phyloP scores from a whole-genome alignment of 2,329 filamentous ascomycete genomes.

The Aspergillus sp. region DNA sequence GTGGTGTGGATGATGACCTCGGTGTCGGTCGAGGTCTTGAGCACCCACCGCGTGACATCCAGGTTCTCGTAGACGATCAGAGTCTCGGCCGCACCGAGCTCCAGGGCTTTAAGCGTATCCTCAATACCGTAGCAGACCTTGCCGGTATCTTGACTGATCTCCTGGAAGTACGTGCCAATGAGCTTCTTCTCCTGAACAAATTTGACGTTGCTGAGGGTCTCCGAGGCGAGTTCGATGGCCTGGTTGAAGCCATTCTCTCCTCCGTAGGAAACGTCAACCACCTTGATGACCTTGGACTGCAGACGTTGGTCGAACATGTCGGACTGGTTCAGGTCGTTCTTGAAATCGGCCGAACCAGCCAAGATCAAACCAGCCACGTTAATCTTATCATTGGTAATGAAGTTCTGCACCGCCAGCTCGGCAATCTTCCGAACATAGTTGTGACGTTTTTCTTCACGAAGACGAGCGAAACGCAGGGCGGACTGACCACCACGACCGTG shows the following conservation, averaged over 20 bases:
- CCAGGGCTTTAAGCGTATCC: constrained; percentile 93
- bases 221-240: constrained; percentile 90
- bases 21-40: constrained; percentile 73
- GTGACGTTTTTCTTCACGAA: constrained; percentile 98
- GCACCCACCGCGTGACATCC: constrained; percentile 85
- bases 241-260: constrained; percentile 99
- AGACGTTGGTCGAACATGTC: constrained; percentile 95
- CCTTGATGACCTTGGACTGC: constrained; percentile 94
- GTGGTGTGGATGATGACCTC: constrained; percentile 82
- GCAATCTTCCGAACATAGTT: constrained; percentile 99
- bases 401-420: constrained; percentile 96
- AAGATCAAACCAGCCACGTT: constrained; percentile 95
- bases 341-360: constrained; percentile 97
- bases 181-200: constrained; percentile 99
- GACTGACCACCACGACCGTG: constrained; percentile 99
- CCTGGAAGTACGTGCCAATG: constrained; percentile 97
- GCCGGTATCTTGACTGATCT: constrained; percentile 96
- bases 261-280: constrained; percentile 97
- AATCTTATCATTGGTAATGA: constrained; percentile 97
- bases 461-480: constrained; percentile 97
- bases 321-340: constrained; percentile 96
- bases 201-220: constrained; percentile 98
- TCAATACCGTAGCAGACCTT: constrained; percentile 98
- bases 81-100: constrained; percentile 90
- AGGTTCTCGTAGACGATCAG: constrained; percentile 97